Evolutionary conservation across 805 yeast species (phyloP).

Genomic region (Candida nonsorbophila): DNA sequence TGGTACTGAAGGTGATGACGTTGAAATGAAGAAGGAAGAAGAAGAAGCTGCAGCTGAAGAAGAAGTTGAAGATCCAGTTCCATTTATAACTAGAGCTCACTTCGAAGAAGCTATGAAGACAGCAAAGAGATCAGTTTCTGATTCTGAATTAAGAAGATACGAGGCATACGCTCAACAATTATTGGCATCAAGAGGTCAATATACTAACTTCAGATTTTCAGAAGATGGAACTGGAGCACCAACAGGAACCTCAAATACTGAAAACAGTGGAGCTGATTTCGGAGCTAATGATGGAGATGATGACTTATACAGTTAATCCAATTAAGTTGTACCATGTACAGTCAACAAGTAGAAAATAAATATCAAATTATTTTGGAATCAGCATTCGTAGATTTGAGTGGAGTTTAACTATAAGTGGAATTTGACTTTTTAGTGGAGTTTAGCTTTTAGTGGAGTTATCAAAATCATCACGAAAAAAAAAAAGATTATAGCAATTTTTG

Average conservation of each 20-base stretch:
- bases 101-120: conserved; percentile 99
- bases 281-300: conserved; percentile 53
- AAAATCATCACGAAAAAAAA: too few species aligned
- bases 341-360: not conserved
- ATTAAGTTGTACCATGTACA: conserved; percentile 1
- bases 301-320: conserved; percentile 52
- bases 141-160: conserved; percentile 95
- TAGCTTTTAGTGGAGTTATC: too few species aligned
- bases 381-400: too few species aligned
- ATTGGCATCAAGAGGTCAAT: conserved; percentile 93
- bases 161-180: conserved; percentile 97
- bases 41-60: conserved; percentile 48
- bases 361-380: not conserved
- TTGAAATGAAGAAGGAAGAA: conserved; percentile 38
- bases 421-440: too few species aligned
- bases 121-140: conserved; percentile 95
- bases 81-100: conserved; percentile 88
- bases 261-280: conserved; percentile 37
- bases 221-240: conserved; percentile 30
- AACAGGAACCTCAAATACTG: conserved; percentile 22
- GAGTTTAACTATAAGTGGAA: too few species aligned
- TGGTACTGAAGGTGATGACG: conserved; percentile 33
- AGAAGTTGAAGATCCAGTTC: conserved; percentile 89
- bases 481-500: not conserved
- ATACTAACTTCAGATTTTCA: conserved; percentile 82